Percentiles rank a stretch among this genome's conserved stretches.
These are phyloP conservation scores for Leptodontidium sp. DNA, from an alignment of 2,329 filamentous ascomycete species.

Conservation along the genomic window DNA sequence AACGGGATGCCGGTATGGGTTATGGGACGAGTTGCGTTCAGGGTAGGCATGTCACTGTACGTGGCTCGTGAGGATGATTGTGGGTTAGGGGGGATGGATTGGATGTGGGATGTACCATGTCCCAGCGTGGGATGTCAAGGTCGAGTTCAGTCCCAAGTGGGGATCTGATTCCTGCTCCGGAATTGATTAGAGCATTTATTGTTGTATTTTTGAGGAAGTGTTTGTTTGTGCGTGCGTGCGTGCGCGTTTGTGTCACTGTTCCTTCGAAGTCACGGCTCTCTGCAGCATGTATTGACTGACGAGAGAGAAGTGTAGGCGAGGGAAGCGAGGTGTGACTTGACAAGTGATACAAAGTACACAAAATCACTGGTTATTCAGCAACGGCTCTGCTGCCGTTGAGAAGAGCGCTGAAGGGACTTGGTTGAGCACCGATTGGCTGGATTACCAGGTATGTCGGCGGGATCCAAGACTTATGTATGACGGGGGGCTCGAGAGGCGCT, in stretches of 20 bases:
- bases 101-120: slow-evolving; percentile 14
- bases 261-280: slow-evolving; percentile 2
- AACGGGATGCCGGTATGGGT: slow-evolving; percentile 2
- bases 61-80: slow-evolving; percentile 19
- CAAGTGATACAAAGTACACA: slow-evolving; percentile 23
- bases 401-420: slow-evolving; percentile 12
- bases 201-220: background rate
- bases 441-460: slow-evolving; percentile 18
- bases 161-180: background rate
- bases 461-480: slow-evolving; percentile 33
- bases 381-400: slow-evolving; percentile 31
- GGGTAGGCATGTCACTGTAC: slow-evolving; percentile 18
- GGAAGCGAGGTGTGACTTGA: slow-evolving; percentile 18
- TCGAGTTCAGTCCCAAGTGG: no score
- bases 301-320: slow-evolving; percentile 13
- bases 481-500: slow-evolving; percentile 27
- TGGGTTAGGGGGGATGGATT: slow-evolving; percentile 10
- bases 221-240: slow-evolving; percentile 1
- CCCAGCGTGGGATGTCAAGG: slow-evolving; percentile 16
- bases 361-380: slow-evolving; percentile 2
- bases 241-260: background rate
- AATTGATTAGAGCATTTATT: background rate
- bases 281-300: slow-evolving; percentile 18
- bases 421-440: slow-evolving; percentile 30
- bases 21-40: slow-evolving; percentile 23